Conservation (phyloP, 1,284 basidiomycete species). For the Rhodotorula sp. region DNA sequence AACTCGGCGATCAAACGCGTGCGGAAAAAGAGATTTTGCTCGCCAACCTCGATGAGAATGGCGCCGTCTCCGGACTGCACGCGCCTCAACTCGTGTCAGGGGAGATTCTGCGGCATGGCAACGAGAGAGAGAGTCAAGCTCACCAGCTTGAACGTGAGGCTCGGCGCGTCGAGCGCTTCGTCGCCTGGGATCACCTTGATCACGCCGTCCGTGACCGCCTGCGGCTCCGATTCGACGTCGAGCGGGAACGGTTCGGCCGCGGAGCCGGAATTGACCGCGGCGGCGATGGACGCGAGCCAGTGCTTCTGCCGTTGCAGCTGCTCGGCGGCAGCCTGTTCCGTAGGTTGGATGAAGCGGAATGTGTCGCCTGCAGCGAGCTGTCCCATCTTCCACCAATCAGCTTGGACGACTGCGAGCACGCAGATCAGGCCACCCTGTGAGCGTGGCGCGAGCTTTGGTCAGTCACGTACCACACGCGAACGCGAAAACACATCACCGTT, state of each 20-base stretch:
- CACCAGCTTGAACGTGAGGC: slow-evolving; percentile 10
- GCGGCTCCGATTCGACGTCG: background rate
- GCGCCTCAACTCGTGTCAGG: background rate
- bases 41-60: slow-evolving; percentile 62
- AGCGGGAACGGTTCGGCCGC: slow-evolving; percentile 6
- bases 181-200: slow-evolving; percentile 15
- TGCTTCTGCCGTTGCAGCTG: slow-evolving; percentile 45
- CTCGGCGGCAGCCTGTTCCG: slow-evolving; percentile 52
- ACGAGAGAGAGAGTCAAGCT: too few relatives aligned
- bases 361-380: slow-evolving; percentile 60
- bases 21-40: slow-evolving; percentile 57
- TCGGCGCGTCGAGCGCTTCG: slow-evolving; percentile 4
- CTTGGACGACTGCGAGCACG: slow-evolving; percentile 52
- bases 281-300: slow-evolving; percentile 43
- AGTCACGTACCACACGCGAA: slow-evolving; percentile 49
- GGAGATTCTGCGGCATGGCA: too few relatives aligned
- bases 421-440: slow-evolving; percentile 14
- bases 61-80: slow-evolving; percentile 59
- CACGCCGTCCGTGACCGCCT: slow-evolving; percentile 9
- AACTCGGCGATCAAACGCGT: slow-evolving; percentile 58
- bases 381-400: slow-evolving; percentile 61
- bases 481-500: slow-evolving; percentile 8
- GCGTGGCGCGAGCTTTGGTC: background rate
- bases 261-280: slow-evolving; percentile 39
- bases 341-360: slow-evolving; percentile 55